Base-by-base conservation (phyloP, 192 early-diverging fungal species). In the Podila epigama region DNA sequence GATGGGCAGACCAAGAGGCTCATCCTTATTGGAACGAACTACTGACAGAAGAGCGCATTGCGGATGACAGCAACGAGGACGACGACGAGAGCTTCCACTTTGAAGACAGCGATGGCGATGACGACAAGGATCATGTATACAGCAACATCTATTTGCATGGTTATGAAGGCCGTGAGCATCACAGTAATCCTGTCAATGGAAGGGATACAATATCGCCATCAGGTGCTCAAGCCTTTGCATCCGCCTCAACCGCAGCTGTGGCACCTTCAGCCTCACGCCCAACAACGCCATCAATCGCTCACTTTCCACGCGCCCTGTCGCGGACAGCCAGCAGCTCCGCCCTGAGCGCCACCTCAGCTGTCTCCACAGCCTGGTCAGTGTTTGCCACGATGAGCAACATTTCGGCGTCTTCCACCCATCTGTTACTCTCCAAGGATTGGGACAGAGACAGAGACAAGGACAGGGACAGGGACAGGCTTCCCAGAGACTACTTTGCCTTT, bases 321-420 rank as follows among this genome's bases (percentile, higher is more conserved):
- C 42, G 12, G 60, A 50, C 41, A 40, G 27, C 31, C 28, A 62
- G 40, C 44, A 51, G 12, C 55, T 33, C 18, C 18, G 18, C 18
- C 55, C 33, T 48, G 42, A 15, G 27, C 31, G 54, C 41, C 25
- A 48, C 20, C 20, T 48, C 44, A 22, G 44, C 44, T 48, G 44
- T 20, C 8, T 48, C 44, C 44, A 48, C 44, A 48, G 44, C 44
- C 44, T 77, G 73, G 73, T 77, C 73, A 8, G 59, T 77, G 53
- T 77, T 77, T 59, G 73, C 66, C 28, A 77, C 66, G 18, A 77
- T 77, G 73, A 77, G 73, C 56, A 77, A 68, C 28, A 66, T 77
- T 22, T 68, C 73, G 7, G 68, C 73, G 4, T 32, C 68, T 1
- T 77, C 73, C n/a, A 34, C 44, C 2, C 44, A 40, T 11, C 9